A percentile compares a stretch with the other conserved stretches of the same genome.
phyloP scores from a whole-genome alignment of 2,329 filamentous ascomycete species.

The Apiospora koreana region DNA sequence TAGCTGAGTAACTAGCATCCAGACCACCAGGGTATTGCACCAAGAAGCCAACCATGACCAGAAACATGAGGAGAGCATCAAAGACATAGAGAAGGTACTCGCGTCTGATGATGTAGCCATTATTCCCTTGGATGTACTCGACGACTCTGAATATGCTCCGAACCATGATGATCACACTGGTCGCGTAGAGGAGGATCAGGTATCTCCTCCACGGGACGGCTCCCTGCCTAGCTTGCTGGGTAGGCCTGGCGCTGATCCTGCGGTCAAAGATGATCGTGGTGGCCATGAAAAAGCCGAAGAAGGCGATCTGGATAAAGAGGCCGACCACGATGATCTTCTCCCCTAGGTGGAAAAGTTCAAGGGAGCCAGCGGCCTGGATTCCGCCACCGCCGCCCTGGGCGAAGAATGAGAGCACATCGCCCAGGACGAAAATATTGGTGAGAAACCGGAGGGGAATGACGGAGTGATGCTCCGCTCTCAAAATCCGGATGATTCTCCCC shows the following conservation, averaged over 20 bases:
- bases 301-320: slow-evolving; percentile 49
- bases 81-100: too few relatives aligned
- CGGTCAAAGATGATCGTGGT: slow-evolving; percentile 41
- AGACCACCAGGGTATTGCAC: too few relatives aligned
- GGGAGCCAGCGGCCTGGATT: slow-evolving; percentile 28
- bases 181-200: slow-evolving; percentile 18
- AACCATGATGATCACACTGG: slow-evolving; percentile 44
- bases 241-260: slow-evolving; percentile 27
- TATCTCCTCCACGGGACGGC: slow-evolving; percentile 20
- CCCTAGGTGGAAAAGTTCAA: slow-evolving; percentile 32
- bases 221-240: neutral
- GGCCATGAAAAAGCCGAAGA: slow-evolving; percentile 50
- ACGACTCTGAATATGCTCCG: slow-evolving; percentile 48
- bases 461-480: slow-evolving; percentile 42
- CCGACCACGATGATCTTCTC: slow-evolving; percentile 48
- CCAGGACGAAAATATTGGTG: slow-evolving; percentile 52
- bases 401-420: slow-evolving; percentile 48
- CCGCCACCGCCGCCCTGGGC: slow-evolving; percentile 46
- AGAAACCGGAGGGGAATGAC: slow-evolving; percentile 44
- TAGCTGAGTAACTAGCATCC: too few relatives aligned
- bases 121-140: slow-evolving; percentile 38
- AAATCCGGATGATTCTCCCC: slow-evolving; percentile 37
- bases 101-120: too few relatives aligned
- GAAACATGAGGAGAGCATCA: too few relatives aligned
- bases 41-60: too few relatives aligned